phyloP scores from a whole-genome alignment of 1,284 basidiomycete species.

The Microbotryum saponariae region DNA sequence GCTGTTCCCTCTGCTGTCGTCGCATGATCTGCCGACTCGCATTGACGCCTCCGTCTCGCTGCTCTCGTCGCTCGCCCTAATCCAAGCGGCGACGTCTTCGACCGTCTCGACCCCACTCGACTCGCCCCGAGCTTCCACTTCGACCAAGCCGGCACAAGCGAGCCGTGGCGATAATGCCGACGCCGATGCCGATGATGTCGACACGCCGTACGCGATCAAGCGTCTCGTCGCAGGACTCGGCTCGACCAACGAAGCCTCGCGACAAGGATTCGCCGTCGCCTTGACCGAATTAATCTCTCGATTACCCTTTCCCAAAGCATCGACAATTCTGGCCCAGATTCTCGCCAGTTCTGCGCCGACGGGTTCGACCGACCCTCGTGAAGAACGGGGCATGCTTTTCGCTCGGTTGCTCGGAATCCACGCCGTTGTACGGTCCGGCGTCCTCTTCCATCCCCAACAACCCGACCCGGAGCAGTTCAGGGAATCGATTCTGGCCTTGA shows the following conservation, averaged over 20 bases:
- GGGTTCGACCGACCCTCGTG: conserved; percentile 40
- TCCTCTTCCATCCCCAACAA: conserved; percentile 57
- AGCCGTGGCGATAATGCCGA: background rate
- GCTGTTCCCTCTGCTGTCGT: conserved; percentile 31
- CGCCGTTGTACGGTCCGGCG: conserved; percentile 68
- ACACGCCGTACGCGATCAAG: conserved; percentile 81
- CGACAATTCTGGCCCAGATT: conserved; percentile 66
- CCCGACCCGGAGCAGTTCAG: conserved; percentile 59
- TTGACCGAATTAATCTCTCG: conserved; percentile 82
- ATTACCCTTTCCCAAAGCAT: conserved; percentile 67
- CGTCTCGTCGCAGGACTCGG: conserved; percentile 77
- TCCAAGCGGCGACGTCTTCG: conserved; percentile 14
- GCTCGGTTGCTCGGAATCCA: conserved; percentile 86
- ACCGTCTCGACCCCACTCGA: too few species aligned
- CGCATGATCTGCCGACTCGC: conserved; percentile 44
- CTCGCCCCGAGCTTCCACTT: too few species aligned
- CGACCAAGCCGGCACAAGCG: background rate
- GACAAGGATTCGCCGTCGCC: conserved; percentile 90
- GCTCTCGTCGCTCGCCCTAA: conserved; percentile 53
- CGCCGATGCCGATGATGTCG: conserved; percentile 60
- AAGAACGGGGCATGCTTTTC: conserved; percentile 86
- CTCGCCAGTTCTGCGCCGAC: conserved; percentile 45
- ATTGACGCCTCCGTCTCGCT: conserved; percentile 80
- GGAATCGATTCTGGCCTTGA: conserved; percentile 59
- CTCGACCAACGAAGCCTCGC: conserved; percentile 82